Evolutionary conservation across 2,329 filamentous ascomycete genomes (phyloP).

Genomic region (Meredithiella fracta): DNA sequence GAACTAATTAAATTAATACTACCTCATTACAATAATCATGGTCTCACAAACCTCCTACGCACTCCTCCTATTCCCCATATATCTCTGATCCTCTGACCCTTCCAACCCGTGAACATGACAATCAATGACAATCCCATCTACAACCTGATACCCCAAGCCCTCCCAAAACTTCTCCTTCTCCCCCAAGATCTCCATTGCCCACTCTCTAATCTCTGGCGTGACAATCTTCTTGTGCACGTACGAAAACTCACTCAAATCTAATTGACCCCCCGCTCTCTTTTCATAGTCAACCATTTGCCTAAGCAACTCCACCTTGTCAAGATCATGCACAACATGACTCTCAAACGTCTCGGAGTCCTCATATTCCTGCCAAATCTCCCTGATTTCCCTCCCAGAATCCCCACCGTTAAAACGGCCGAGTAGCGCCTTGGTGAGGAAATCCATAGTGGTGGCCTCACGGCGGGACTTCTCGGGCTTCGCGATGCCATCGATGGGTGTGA

Average conservation of each 20-base stretch:
- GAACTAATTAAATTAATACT: no score
- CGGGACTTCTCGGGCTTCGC: slow-evolving; percentile 76
- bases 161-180: slow-evolving; percentile 65
- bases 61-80: no score
- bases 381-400: slow-evolving; percentile 49
- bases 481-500: slow-evolving; percentile 80
- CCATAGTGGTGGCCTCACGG: slow-evolving; percentile 78
- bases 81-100: not conserved
- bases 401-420: slow-evolving; percentile 64
- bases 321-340: slow-evolving; percentile 80
- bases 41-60: no score
- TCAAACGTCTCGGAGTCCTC: slow-evolving; percentile 75
- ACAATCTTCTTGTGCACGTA: slow-evolving; percentile 59
- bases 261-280: slow-evolving; percentile 42
- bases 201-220: slow-evolving; percentile 61
- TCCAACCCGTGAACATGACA: slow-evolving; percentile 1
- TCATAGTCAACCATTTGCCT: slow-evolving; percentile 97
- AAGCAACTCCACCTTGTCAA: slow-evolving; percentile 92
- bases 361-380: slow-evolving; percentile 83
- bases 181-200: slow-evolving; percentile 58
- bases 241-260: slow-evolving; percentile 76
- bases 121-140: not conserved
- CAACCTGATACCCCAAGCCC: slow-evolving; percentile 14
- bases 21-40: no score
- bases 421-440: slow-evolving; percentile 61